Evolutionary conservation across 2,329 filamentous ascomycete genomes (phyloP).

Genomic region (Scytalidium sp.): DNA sequence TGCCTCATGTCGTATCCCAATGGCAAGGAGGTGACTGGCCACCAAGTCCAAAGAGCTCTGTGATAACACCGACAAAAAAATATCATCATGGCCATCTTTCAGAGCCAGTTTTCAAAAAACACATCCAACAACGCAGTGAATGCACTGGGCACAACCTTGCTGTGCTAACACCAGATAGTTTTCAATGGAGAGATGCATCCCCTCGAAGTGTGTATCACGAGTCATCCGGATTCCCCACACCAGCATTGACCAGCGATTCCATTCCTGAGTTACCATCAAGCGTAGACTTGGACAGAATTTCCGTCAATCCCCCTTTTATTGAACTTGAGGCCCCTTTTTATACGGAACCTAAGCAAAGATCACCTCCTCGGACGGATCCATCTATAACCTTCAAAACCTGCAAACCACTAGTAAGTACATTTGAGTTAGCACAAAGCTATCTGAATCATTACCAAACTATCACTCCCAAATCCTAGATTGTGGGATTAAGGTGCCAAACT

Average conservation of each 20-base stretch:
- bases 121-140: background rate
- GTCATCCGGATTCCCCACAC: conserved; percentile 14
- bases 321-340: background rate
- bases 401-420: background rate
- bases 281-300: background rate
- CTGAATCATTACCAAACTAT: conserved; percentile 3
- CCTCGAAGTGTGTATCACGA: conserved; percentile 13
- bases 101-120: background rate
- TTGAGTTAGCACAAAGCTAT: background rate
- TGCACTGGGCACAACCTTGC: conserved; percentile 8
- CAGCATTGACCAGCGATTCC: conserved; percentile 20
- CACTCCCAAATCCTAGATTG: conserved; percentile 5
- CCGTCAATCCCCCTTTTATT: background rate
- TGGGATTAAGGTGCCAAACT: background rate
- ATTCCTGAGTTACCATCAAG: conserved; percentile 17
- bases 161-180: conserved; percentile 13
- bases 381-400: background rate
- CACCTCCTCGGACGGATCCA: background rate
- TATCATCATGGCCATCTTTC: background rate
- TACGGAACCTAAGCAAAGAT: background rate
- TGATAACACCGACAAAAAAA: conserved; percentile 3
- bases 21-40: conserved; percentile 8
- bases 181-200: conserved; percentile 14
- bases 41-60: conserved; percentile 5
- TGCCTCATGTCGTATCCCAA: conserved; percentile 17